Percentiles rank a stretch among this genome's conserved stretches.
Conservation (phyloP, 2,329 filamentous ascomycete species). For the Scedosporium apiospermum region DNA sequence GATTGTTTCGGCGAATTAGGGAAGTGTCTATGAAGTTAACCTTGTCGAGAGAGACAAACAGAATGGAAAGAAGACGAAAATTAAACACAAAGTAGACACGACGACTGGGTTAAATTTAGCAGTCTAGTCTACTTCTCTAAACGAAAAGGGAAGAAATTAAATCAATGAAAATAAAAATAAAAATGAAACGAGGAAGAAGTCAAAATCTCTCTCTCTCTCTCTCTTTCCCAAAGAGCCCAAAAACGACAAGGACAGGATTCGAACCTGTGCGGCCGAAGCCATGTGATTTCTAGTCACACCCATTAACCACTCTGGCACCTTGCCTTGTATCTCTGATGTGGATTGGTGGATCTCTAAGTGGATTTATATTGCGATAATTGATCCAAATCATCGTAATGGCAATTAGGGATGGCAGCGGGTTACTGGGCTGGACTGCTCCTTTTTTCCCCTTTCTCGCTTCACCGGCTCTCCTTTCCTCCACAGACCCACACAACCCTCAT, state of each 20-base stretch:
- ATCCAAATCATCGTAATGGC: no score
- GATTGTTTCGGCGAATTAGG: not conserved
- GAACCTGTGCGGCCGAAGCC: slow-evolving; percentile 1
- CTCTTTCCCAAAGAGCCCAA: not conserved
- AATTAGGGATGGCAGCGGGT: no score
- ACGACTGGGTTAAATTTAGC: no score
- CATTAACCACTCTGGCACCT: slow-evolving; percentile 1
- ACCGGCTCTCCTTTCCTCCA: no score
- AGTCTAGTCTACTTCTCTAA: not conserved
- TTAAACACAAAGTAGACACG: not conserved
- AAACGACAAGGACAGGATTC: slow-evolving; percentile 1
- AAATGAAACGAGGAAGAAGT: not conserved
- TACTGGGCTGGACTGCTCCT: no score
- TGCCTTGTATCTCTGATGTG: not conserved
- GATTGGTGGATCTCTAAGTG: no score
- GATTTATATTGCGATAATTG: no score
- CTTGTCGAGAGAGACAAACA: not conserved
- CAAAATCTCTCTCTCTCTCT: no score
- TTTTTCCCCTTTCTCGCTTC: no score
- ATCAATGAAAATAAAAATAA: not conserved
- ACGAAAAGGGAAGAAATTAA: not conserved
- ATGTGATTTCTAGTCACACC: slow-evolving; percentile 2
- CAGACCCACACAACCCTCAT: no score
- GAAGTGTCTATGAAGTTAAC: not conserved
- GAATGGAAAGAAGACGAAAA: not conserved